Base-by-base conservation (phyloP, 1,139 yeast species). In the Pichia sp. region DNA sequence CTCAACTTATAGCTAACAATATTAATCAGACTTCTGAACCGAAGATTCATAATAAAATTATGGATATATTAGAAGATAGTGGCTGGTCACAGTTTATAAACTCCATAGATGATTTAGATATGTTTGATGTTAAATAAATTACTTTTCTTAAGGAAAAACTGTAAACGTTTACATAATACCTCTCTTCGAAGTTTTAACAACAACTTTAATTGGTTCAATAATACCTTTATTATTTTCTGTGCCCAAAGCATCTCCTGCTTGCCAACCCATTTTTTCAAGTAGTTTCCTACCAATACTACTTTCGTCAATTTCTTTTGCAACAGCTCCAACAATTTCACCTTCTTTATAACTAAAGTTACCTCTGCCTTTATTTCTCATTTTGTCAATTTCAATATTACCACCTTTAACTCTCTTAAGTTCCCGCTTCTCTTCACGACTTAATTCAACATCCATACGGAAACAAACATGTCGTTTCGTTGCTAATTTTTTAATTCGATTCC, bases 231-330 rank as follows among this genome's bases (percentile, higher is more conserved):
- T 83, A 28, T 82, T 85, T 8, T 51, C 56, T 30, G 66, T 70
- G 40, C 97, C 97, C 38, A 92, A 73, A 10, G 97, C 96, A 59
- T 82, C 82, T 32, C 98, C 98, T 43, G 71, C 66, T 29, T 68
- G 65, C 97, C 97, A 92, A 5, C 97, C 97, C 71, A 92, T 73
- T 56, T 75, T 84, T 59, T 82, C 87, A 55, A 92, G 68, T 62
- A 92, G 65, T 49, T 69, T 71, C 62, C 96, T 78, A 30, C 98
- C 98, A 47, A 89, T 71, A 60, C 90, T 92, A 45, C 78, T 79
- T 12, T 70, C 62, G 5, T 79, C 78, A 52, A 92, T 82, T 54
- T 78, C 95, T 1, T 92, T 89, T 0, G 98, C 98, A 52, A 78
- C 65, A 11, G 74, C 85, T 35, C 97, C 98, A 35, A 92, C 97